Evolutionary conservation across 148 eudicot genomes (phyloP).

Genomic region (Nepenthes mirabilis): DNA sequence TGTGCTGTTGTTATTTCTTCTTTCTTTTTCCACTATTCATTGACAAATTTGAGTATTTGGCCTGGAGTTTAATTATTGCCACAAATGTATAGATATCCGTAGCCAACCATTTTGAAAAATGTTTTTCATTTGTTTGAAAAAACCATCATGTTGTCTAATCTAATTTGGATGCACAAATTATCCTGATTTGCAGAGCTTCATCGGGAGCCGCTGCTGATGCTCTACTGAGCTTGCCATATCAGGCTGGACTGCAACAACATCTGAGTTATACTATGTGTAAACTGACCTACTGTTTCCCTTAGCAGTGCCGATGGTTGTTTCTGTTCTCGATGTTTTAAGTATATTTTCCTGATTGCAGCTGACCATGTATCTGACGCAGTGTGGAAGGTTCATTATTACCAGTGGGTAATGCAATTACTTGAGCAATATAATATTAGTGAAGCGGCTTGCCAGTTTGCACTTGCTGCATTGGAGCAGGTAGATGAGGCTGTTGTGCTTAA

Average conservation of each 20-base stretch:
- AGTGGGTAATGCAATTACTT: conserved; percentile 95
- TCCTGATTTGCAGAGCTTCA: conserved; percentile 54
- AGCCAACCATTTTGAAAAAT: too few relatives aligned
- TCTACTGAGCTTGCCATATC: conserved; percentile 53
- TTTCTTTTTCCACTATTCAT: too few relatives aligned
- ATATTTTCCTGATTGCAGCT: conserved; percentile 26
- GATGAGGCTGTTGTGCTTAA: conserved; percentile 54
- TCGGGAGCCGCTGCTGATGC: conserved; percentile 70
- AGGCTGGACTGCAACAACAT: conserved; percentile 48
- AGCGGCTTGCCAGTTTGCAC: conserved; percentile 93
- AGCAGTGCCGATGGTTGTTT: background rate
- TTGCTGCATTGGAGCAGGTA: conserved; percentile 95
- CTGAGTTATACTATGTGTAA: background rate
- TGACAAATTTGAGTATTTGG: too few relatives aligned
- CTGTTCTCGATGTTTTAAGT: conserved; percentile 1
- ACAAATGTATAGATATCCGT: too few relatives aligned
- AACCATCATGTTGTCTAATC: background rate
- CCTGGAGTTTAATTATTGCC: too few relatives aligned
- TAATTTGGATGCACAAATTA: background rate
- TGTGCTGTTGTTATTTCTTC: too few relatives aligned
- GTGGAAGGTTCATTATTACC: conserved; percentile 93
- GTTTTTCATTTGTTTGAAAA: too few relatives aligned
- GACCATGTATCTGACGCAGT: conserved; percentile 37
- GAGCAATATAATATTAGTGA: conserved; percentile 74
- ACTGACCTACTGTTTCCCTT: background rate